Conservation (phyloP, 371 early-diverging fungal species). For the Circinella umbellata region DNA sequence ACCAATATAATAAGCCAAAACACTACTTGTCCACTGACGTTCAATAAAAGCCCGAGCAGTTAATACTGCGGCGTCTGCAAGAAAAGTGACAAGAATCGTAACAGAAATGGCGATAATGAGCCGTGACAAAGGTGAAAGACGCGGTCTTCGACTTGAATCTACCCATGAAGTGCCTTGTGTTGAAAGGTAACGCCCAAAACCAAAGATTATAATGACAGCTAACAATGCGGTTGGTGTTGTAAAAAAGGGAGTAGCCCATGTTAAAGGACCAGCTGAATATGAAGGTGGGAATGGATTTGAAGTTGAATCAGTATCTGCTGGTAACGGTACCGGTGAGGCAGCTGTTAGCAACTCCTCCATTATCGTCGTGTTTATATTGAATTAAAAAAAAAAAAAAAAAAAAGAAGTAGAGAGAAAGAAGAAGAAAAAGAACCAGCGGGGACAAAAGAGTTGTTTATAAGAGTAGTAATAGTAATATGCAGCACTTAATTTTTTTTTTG, state of each 20-base stretch:
- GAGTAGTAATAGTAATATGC: too few species aligned
- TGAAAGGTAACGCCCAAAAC: conserved; percentile 31
- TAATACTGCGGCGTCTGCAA: conserved; percentile 38
- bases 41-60: conserved; percentile 36
- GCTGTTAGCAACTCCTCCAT: not conserved
- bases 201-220: conserved; percentile 27
- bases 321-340: not conserved
- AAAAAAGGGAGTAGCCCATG: conserved; percentile 36
- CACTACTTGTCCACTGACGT: conserved; percentile 28
- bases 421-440: too few species aligned
- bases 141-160: conserved; percentile 13
- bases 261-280: conserved; percentile 34
- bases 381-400: too few species aligned
- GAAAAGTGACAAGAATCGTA: conserved; percentile 27
- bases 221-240: conserved; percentile 32
- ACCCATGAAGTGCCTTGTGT: conserved; percentile 21
- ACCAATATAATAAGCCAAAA: conserved; percentile 41
- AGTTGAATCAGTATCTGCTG: not conserved
- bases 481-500: too few species aligned
- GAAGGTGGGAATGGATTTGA: conserved; percentile 30
- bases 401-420: too few species aligned
- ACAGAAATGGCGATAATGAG: conserved; percentile 30
- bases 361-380: not conserved
- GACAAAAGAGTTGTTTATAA: too few species aligned
- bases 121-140: conserved; percentile 32